Percentiles rank a stretch among this genome's conserved stretches.
These are phyloP conservation scores for Austroboletus niveus DNA, from an alignment of 1,284 basidiomycete genomes.

Conservation along the genomic window DNA sequence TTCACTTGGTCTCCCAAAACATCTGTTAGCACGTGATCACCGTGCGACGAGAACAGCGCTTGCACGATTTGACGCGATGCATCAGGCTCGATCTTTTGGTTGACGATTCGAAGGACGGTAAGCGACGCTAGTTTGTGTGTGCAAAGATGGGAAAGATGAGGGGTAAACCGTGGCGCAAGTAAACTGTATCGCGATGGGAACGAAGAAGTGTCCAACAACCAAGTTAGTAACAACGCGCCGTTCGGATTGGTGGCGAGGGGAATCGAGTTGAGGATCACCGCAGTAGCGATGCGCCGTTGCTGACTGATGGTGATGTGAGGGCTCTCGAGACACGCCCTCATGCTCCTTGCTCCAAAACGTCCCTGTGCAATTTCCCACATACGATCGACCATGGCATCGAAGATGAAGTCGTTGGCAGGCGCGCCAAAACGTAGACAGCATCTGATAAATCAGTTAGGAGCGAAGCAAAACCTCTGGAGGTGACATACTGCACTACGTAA, in stretches of 20 bases:
- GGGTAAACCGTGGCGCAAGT: constrained; percentile 91
- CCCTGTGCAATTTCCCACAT: constrained; percentile 98
- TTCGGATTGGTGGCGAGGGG: constrained; percentile 98
- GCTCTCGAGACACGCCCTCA: constrained; percentile 95
- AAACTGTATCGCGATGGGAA: constrained; percentile 92
- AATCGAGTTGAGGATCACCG: constrained; percentile 95
- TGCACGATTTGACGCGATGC: constrained; percentile 82
- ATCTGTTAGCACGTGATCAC: constrained; percentile 88
- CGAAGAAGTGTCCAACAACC: constrained; percentile 93
- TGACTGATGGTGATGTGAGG: constrained; percentile 83
- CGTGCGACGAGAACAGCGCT: constrained; percentile 81
- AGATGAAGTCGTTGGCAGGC: constrained; percentile 92
- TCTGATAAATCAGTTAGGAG: constrained; percentile 37
- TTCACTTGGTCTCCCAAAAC: constrained; percentile 95
- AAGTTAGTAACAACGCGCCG: constrained; percentile 91
- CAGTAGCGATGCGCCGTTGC: constrained; percentile 92
- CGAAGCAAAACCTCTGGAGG: background rate
- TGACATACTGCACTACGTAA: constrained; percentile 90
- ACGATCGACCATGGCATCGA: constrained; percentile 97
- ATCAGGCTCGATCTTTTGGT: constrained; percentile 86
- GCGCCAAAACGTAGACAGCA: constrained; percentile 90
- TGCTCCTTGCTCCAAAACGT: constrained; percentile 95
- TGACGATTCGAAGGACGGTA: constrained; percentile 90
- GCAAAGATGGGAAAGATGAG: constrained; percentile 94
- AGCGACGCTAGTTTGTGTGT: constrained; percentile 97